A percentile compares a stretch with the other conserved stretches of the same genome.
These are phyloP conservation scores for Didymella pomorum DNA, from an alignment of 2,329 filamentous ascomycete species.

Conservation along the genomic window DNA sequence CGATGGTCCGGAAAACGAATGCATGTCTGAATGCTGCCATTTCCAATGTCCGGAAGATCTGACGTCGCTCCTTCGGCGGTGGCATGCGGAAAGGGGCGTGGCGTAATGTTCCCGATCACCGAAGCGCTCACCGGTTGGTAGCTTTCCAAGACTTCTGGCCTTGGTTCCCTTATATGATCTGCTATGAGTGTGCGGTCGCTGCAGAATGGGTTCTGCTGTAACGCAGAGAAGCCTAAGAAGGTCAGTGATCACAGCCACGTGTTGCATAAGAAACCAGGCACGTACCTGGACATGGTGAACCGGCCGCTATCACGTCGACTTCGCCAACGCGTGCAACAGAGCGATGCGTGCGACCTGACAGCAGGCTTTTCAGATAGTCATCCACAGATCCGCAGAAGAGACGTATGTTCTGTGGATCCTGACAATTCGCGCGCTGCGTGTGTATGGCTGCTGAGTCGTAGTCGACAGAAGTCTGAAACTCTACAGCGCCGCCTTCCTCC, in stretches of 20 bases:
- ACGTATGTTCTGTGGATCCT: constrained; percentile 52
- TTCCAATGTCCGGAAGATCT: constrained; percentile 70
- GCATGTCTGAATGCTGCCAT: constrained; percentile 69
- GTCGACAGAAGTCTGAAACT: constrained; percentile 75
- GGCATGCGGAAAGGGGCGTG: constrained; percentile 67
- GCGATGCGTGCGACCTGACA: constrained; percentile 56
- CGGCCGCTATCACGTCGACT: constrained; percentile 74
- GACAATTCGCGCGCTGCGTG: constrained; percentile 74
- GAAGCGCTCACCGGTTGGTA: constrained; percentile 57
- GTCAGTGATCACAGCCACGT: not conserved
- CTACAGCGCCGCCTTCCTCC: constrained; percentile 72
- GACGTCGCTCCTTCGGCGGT: constrained; percentile 62
- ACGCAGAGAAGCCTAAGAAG: constrained; percentile 66
- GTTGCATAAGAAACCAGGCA: not conserved
- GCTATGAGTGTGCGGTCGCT: constrained; percentile 69
- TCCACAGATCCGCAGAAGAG: constrained; percentile 78
- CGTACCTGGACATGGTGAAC: constrained; percentile 72
- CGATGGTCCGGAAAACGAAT: constrained; percentile 74
- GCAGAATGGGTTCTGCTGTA: constrained; percentile 67
- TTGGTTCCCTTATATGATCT: constrained; percentile 56
- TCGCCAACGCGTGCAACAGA: constrained; percentile 66
- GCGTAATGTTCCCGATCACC: constrained; percentile 59
- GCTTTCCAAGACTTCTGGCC: constrained; percentile 60
- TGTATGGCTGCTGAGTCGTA: constrained; percentile 70
- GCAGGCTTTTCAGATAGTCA: constrained; percentile 65